Percentiles rank a stretch among this genome's conserved stretches.
Conservation (phyloP, 306 rosid genomes). For the Myrica gale region DNA sequence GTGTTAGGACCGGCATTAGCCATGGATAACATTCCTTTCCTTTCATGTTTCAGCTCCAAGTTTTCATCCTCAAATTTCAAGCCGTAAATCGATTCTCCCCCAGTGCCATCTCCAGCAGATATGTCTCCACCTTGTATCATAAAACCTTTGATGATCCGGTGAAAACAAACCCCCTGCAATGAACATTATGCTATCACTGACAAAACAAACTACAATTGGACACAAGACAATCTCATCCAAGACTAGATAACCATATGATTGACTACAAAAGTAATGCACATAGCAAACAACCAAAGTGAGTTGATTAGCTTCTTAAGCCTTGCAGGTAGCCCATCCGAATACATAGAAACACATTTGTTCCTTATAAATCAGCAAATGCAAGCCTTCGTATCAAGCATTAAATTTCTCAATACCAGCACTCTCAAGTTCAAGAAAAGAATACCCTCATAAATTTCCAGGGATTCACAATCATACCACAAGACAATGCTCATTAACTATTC, state of each 20-base stretch:
- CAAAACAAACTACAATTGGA: neutral
- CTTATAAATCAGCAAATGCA: neutral
- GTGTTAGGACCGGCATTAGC: constrained; percentile 62
- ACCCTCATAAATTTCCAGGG: neutral
- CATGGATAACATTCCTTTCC: constrained; percentile 73
- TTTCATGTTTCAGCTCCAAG: constrained; percentile 70
- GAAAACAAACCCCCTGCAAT: constrained; percentile 51
- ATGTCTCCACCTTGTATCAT: constrained; percentile 86
- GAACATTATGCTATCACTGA: neutral
- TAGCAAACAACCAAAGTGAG: neutral
- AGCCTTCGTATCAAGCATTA: neutral
- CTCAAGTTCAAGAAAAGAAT: neutral
- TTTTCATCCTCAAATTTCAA: constrained; percentile 64
- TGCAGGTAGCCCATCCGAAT: neutral
- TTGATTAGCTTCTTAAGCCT: neutral
- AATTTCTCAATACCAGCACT: neutral
- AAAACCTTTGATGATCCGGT: constrained; percentile 70
- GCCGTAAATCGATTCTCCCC: constrained; percentile 79
- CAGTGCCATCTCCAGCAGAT: constrained; percentile 60
- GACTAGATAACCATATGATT: neutral
- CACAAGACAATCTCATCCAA: neutral
- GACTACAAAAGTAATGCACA: neutral
- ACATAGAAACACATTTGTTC: neutral
- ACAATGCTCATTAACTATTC: neutral
- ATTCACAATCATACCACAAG: neutral